Percentiles rank a stretch among this genome's conserved stretches.
phyloP scores from a whole-genome alignment of 1,139 yeast genomes.

The Geotrichum klebahnii region DNA sequence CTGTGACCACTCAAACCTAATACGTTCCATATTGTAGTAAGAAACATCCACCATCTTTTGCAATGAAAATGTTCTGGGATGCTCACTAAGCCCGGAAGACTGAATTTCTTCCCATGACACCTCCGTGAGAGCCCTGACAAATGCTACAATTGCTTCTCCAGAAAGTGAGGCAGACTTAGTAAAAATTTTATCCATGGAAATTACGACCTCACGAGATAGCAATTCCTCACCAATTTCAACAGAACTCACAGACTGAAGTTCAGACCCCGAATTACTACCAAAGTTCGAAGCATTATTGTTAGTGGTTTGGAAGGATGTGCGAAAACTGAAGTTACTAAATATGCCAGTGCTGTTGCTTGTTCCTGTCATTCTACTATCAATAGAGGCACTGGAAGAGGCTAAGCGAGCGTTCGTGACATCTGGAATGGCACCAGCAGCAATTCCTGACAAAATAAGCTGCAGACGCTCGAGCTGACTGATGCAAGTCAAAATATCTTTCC shows the following conservation, averaged over 20 bases:
- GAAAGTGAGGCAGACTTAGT: constrained; percentile 74
- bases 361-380: constrained; percentile 40
- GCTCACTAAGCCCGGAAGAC: constrained; percentile 72
- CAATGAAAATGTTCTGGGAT: constrained; percentile 86
- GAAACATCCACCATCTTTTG: constrained; percentile 97
- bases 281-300: constrained; percentile 2
- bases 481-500: constrained; percentile 79
- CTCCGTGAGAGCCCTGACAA: constrained; percentile 79
- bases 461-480: constrained; percentile 88
- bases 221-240: constrained; percentile 58
- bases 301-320: constrained; percentile 45
- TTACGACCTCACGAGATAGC: constrained; percentile 71
- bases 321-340: constrained; percentile 15
- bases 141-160: constrained; percentile 80
- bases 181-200: constrained; percentile 81
- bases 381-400: constrained; percentile 45
- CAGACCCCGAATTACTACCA: constrained; percentile 4
- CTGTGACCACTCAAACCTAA: constrained; percentile 94
- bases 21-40: constrained; percentile 94
- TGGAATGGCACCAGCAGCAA: constrained; percentile 79
- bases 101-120: constrained; percentile 90
- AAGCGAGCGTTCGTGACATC: constrained; percentile 75
- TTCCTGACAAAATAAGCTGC: constrained; percentile 83
- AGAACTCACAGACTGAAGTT: constrained; percentile 35
- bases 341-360: constrained; percentile 16